A percentile compares a stretch with the other conserved stretches of the same genome.
Conservation (phyloP, 768 basidiomycete genomes). For the Leccinellum rugosiceps region DNA sequence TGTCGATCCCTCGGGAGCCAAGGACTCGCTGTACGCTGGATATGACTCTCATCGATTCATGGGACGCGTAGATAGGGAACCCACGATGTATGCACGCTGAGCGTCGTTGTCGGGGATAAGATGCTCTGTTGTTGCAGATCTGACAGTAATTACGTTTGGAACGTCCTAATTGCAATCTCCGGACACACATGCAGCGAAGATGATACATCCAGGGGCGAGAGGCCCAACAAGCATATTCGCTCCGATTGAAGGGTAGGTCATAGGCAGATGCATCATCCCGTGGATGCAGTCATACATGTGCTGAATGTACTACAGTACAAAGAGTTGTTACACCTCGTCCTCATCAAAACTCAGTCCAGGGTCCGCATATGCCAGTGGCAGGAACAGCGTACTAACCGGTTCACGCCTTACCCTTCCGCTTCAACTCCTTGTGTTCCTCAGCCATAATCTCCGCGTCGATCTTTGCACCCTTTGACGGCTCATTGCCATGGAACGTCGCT, state of each 20-base stretch:
- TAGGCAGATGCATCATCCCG: background rate
- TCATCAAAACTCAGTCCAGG: background rate
- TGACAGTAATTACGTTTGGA: background rate
- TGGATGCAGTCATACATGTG: background rate
- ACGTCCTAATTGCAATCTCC: background rate
- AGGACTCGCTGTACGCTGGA: background rate
- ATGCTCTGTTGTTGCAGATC: background rate
- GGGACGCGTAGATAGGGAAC: background rate
- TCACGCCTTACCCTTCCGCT: constrained; percentile 40
- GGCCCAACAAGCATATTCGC: background rate
- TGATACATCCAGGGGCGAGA: too few species aligned
- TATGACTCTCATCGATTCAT: background rate
- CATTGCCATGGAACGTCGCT: constrained; percentile 51
- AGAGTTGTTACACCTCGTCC: background rate
- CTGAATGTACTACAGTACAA: background rate
- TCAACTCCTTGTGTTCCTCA: constrained; percentile 49
- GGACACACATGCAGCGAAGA: too few species aligned
- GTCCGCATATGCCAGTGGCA: background rate
- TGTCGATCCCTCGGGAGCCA: constrained; percentile 3
- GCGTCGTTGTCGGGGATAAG: too few species aligned
- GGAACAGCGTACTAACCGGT: background rate
- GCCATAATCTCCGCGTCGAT: constrained; percentile 54
- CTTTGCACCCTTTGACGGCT: constrained; percentile 55
- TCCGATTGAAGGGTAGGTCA: background rate
- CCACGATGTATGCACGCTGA: background rate